Percentiles rank a stretch among this genome's conserved stretches.
Evolutionary conservation across 2,329 filamentous ascomycete genomes (phyloP).

Genomic region (Conoideocrella luteorostrata): DNA sequence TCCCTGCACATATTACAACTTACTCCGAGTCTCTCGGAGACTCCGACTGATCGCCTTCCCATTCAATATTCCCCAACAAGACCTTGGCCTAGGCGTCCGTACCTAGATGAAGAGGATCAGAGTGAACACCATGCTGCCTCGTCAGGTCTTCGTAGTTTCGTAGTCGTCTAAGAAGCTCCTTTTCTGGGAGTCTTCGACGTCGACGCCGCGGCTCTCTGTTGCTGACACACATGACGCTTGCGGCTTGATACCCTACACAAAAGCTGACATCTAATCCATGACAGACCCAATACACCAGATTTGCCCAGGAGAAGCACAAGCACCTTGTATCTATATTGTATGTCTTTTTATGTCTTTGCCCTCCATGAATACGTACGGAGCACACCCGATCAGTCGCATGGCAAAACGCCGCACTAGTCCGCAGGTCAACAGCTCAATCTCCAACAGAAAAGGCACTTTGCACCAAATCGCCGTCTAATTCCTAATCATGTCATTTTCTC

Average conservation of each 20-base stretch:
- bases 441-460: too few species aligned
- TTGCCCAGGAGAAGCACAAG: too few species aligned
- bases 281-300: constrained; percentile 14
- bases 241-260: constrained; percentile 48
- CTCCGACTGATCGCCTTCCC: constrained; percentile 9
- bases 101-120: constrained; percentile 37
- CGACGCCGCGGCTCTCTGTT: constrained; percentile 29
- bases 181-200: constrained; percentile 45
- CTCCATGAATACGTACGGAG: too few species aligned
- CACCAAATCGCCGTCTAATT: too few species aligned
- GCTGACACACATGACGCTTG: constrained; percentile 37
- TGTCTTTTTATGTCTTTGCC: too few species aligned
- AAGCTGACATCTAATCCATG: constrained; percentile 57
- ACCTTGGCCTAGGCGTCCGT: background rate
- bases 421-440: too few species aligned
- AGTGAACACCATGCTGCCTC: constrained; percentile 45
- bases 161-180: constrained; percentile 50
- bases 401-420: too few species aligned
- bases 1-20: too few species aligned
- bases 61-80: constrained; percentile 2
- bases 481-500: too few species aligned
- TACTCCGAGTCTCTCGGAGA: background rate
- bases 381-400: too few species aligned
- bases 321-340: too few species aligned
- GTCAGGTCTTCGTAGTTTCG: constrained; percentile 52